Evolutionary conservation across 2,329 filamentous ascomycete species (phyloP), one percentile per base, ranked within the genome.

Genomic region (Bipolaris sorokiniana): DNA sequence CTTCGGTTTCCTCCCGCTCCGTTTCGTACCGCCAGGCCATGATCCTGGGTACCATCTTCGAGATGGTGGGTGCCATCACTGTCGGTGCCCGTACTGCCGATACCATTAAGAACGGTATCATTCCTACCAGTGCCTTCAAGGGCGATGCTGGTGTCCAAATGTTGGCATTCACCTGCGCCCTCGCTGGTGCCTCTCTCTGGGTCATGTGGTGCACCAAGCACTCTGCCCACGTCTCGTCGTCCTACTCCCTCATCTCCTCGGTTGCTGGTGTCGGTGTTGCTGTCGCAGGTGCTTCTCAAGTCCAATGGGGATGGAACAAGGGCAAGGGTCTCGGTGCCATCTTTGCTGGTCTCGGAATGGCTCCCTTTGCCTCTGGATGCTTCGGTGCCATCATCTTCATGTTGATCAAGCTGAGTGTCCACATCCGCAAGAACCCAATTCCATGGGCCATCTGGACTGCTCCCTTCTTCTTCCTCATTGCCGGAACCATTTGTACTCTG

Each of bases 131-230:
- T 41, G 77, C 77, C 51, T 80, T 83, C 56, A 80, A 77, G 56
- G 77, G 72, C 58, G 69, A 81, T 52, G 77, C 79, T 34, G 77
- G 78, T 65, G 78, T 80, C 48, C 81, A 84, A 45, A 80, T 84
- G 71, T 73, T 85, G 51, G 82, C 79, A 49, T 86, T 86, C 78
- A 82, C 83, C 63, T 85, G 83, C 63, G 81, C 83, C 47, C 80
- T 86, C 0, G 86, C 86, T 15, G 88, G 82, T 65, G 87, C 88
- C 48, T 86, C 88, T 1, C 79, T 82, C 9, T 92, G 89, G 89
- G 88, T 92, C 45, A 91, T 91, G 88, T 91, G 88, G 88, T 91
- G 89, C 76, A 92, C 89, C 1, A 81, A 83, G 45, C 82, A 91
- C 81, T 89, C 87, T 3, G 87, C 88, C 57, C 89, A 90, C 18